Evolutionary conservation across 768 basidiomycete genomes (phyloP).

Genomic region (Auricularia sp.): DNA sequence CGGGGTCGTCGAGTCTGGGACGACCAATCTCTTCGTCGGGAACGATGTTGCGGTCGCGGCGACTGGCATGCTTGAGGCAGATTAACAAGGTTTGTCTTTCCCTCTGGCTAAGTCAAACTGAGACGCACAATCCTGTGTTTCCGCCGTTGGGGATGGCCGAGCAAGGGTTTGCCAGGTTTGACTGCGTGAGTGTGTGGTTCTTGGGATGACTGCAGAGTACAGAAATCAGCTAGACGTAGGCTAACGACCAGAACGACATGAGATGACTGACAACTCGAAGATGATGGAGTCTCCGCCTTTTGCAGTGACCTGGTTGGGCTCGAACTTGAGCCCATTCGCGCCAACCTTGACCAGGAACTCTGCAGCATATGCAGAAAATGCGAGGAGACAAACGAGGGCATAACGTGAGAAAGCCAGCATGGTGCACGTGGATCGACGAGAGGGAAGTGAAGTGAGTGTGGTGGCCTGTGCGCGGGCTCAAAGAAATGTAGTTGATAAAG

Average conservation of each 20-base stretch:
- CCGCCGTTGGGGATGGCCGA: constrained; percentile 28
- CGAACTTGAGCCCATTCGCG: neutral
- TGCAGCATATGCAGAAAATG: neutral
- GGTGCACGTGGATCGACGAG: too few relatives aligned
- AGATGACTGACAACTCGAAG: neutral
- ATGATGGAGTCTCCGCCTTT: neutral
- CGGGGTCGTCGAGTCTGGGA: constrained; percentile 31
- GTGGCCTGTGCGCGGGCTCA: too few relatives aligned
- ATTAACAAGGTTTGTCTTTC: neutral
- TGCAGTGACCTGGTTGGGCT: neutral
- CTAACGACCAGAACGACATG: neutral
- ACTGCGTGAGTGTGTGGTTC: constrained; percentile 23
- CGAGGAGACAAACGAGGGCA: neutral
- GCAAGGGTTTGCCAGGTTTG: constrained; percentile 27
- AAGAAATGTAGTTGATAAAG: too few relatives aligned
- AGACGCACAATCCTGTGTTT: constrained; percentile 21
- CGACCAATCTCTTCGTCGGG: constrained; percentile 41
- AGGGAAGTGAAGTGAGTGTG: too few relatives aligned
- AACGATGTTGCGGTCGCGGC: constrained; percentile 30
- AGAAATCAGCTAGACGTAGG: neutral
- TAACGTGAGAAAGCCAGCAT: neutral
- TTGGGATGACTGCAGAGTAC: neutral
- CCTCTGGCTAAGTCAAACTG: neutral
- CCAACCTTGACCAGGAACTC: neutral
- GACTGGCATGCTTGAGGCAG: constrained; percentile 32